These are phyloP conservation scores for Debaryomyces nepalensis DNA, from an alignment of 1,139 yeast species.

Conservation along the genomic window DNA sequence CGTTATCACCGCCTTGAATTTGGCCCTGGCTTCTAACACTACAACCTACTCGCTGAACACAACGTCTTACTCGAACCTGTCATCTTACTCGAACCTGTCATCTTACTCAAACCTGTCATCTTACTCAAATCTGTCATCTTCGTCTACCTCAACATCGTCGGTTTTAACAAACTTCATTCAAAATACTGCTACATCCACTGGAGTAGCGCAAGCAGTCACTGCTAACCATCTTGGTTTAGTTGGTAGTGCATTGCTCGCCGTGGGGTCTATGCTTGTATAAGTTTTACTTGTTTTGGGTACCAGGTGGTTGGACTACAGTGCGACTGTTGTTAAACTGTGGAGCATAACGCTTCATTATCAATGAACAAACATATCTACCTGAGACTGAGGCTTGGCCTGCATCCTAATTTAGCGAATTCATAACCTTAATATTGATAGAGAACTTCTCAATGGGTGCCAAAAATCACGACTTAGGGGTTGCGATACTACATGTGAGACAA, in stretches of 20 bases:
- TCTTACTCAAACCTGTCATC: background rate
- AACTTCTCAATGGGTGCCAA: slow-evolving; percentile 2
- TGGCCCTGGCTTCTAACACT: too few relatives aligned
- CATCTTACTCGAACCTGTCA: background rate
- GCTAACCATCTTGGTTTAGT: background rate
- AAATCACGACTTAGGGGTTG: slow-evolving; percentile 2
- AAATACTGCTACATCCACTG: background rate
- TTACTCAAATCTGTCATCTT: background rate
- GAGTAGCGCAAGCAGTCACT: background rate
- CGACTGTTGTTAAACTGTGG: too few relatives aligned
- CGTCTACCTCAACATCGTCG: background rate
- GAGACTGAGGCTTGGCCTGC: too few relatives aligned
- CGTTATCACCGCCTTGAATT: too few relatives aligned
- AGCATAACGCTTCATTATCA: too few relatives aligned
- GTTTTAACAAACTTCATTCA: slow-evolving; percentile 1
- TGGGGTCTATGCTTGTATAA: slow-evolving; percentile 1
- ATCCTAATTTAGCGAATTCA: too few relatives aligned
- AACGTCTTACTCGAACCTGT: background rate
- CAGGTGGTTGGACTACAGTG: too few relatives aligned
- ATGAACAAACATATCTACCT: too few relatives aligned
- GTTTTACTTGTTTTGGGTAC: background rate
- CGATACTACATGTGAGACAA: background rate
- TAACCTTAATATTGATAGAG: too few relatives aligned
- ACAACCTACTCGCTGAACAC: background rate
- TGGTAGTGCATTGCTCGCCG: background rate